Evolutionary conservation across 73 alveolate species (phyloP).

Genomic region (Symbiodinium pilosum): DNA sequence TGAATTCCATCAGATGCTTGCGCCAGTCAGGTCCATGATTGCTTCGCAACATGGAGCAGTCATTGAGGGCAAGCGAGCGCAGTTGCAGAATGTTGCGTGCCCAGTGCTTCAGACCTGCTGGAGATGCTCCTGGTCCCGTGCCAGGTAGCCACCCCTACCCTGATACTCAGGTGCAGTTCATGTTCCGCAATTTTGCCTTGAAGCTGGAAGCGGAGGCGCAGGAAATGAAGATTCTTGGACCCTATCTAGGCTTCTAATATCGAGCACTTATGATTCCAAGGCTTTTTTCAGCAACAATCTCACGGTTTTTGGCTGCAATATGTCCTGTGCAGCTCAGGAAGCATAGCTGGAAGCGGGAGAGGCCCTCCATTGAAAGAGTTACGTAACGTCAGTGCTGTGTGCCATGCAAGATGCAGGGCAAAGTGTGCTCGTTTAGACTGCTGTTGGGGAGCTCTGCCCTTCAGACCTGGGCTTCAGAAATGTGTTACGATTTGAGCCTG

Average conservation of each 20-base stretch:
- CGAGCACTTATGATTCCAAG: too few relatives aligned
- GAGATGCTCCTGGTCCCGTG: too few relatives aligned
- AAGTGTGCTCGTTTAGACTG: too few relatives aligned
- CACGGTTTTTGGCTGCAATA: too few relatives aligned
- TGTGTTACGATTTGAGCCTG: too few relatives aligned
- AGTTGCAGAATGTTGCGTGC: constrained; percentile 20
- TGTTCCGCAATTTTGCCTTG: constrained; percentile 69
- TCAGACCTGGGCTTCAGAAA: too few relatives aligned
- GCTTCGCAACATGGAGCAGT: constrained; percentile 9
- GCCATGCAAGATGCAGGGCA: too few relatives aligned
- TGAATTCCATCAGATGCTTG: too few relatives aligned
- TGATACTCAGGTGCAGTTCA: constrained; percentile 18
- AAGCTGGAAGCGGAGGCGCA: constrained; percentile 29
- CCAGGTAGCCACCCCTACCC: neutral
- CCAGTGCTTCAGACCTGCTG: neutral
- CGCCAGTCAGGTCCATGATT: constrained; percentile 20
- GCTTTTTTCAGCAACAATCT: too few relatives aligned
- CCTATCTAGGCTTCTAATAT: too few relatives aligned
- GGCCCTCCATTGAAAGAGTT: neutral
- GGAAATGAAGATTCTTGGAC: constrained; percentile 33
- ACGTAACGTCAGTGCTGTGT: too few relatives aligned
- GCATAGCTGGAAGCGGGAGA: constrained; percentile 15
- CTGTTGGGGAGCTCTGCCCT: too few relatives aligned
- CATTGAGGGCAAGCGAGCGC: constrained; percentile 55
- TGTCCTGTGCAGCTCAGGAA: constrained; percentile 13